phyloP scores from a whole-genome alignment of 2,329 filamentous ascomycete species.

The Rutstroemia sp. region DNA sequence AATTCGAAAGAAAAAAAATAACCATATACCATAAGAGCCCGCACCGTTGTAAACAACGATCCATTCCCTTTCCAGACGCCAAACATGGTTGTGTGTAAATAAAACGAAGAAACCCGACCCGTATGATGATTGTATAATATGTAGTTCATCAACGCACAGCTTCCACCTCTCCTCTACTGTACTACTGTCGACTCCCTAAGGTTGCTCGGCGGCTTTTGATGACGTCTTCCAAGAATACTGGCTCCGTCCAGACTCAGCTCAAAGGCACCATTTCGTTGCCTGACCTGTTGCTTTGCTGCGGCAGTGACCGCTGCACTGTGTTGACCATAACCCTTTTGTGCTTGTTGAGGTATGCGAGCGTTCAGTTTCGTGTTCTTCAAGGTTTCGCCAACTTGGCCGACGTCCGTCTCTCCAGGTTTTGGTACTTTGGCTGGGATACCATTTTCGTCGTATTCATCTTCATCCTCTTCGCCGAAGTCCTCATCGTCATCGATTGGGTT shows the following conservation, averaged over 20 bases:
- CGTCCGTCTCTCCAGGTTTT: conserved; percentile 50
- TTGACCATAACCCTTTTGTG: conserved; percentile 69
- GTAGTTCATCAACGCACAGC: not conserved
- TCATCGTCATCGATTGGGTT: conserved; percentile 59
- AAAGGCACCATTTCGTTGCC: conserved; percentile 70
- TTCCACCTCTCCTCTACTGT: conserved; percentile 10
- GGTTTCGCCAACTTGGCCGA: conserved; percentile 75
- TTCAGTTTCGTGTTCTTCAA: conserved; percentile 76
- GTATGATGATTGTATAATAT: conserved; percentile 3
- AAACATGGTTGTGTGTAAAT: conserved; percentile 1
- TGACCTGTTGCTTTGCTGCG: conserved; percentile 73
- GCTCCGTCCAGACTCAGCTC: conserved; percentile 89
- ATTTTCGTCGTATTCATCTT: conserved; percentile 50
- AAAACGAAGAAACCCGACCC: conserved; percentile 4
- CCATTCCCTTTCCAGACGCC: conserved; percentile 5
- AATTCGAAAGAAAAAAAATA: no score
- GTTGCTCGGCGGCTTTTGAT: conserved; percentile 37
- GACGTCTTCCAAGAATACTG: conserved; percentile 71
- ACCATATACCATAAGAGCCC: no score
- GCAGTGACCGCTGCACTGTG: conserved; percentile 79
- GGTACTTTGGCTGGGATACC: conserved; percentile 56
- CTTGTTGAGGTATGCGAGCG: conserved; percentile 44
- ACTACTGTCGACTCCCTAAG: conserved; percentile 23
- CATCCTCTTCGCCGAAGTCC: conserved; percentile 58
- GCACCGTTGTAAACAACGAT: not conserved